Percentiles rank a stretch among this genome's conserved stretches.
Evolutionary conservation across 169 alveolate genomes (phyloP).

Genomic region (Plasmodium relictum): DNA sequence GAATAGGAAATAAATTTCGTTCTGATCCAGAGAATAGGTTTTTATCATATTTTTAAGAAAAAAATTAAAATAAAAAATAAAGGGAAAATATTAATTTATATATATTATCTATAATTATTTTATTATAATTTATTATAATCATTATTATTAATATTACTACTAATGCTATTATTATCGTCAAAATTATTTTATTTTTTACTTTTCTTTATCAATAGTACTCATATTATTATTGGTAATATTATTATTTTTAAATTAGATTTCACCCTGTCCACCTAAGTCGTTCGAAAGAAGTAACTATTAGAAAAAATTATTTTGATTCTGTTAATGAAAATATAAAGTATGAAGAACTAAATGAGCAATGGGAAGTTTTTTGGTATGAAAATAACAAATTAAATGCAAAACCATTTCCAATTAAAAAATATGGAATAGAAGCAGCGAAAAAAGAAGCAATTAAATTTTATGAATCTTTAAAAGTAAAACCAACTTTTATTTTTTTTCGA

Average conservation of each 20-base stretch:
- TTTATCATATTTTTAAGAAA: not conserved
- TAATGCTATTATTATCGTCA: no score
- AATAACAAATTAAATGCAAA: slow-evolving; percentile 84
- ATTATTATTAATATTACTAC: no score
- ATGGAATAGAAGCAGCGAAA: slow-evolving; percentile 85
- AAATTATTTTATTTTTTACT: slow-evolving; percentile 2
- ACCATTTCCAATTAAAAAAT: slow-evolving; percentile 86
- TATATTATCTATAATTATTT: no score
- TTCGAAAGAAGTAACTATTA: slow-evolving; percentile 79
- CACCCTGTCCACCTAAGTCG: slow-evolving; percentile 82
- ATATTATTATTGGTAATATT: no score
- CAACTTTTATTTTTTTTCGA: not conserved
- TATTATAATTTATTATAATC: no score
- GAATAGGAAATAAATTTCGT: slow-evolving; percentile 85
- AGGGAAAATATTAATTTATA: not conserved
- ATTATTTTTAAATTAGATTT: slow-evolving; percentile 46
- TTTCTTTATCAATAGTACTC: not conserved
- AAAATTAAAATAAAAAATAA: slow-evolving; percentile 14
- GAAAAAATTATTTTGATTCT: slow-evolving; percentile 80
- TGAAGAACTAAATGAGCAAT: slow-evolving; percentile 85
- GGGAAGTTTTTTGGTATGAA: slow-evolving; percentile 89
- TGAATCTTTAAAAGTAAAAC: slow-evolving; percentile 77
- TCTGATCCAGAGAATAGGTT: slow-evolving; percentile 85
- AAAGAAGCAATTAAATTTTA: slow-evolving; percentile 80
- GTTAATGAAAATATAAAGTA: slow-evolving; percentile 79